Evolutionary conservation across 495 filamentous ascomycete species (phyloP).

Genomic region (Penicillium atrosanguineum): DNA sequence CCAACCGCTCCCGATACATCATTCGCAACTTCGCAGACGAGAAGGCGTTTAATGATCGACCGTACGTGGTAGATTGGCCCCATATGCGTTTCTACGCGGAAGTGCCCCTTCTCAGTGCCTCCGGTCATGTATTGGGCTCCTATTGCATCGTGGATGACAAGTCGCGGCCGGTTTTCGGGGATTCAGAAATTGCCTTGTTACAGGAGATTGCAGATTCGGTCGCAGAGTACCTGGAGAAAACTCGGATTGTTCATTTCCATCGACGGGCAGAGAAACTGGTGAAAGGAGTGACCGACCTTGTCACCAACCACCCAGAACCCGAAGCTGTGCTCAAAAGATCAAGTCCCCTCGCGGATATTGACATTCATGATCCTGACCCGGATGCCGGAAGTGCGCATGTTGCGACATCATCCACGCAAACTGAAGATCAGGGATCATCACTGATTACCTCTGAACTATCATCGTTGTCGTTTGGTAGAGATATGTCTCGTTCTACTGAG

Average conservation of each 20-base stretch:
- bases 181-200: constrained; percentile 12
- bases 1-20: constrained; percentile 33
- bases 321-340: too few species aligned
- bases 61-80: constrained; percentile 37
- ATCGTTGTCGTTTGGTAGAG: too few species aligned
- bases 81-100: constrained; percentile 57
- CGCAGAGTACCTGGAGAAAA: constrained; percentile 24
- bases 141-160: constrained; percentile 56
- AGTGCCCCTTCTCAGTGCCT: constrained; percentile 54
- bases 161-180: constrained; percentile 31
- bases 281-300: constrained; percentile 20
- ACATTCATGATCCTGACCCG: too few species aligned
- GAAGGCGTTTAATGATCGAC: constrained; percentile 35
- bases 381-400: too few species aligned
- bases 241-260: constrained; percentile 13
- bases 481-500: too few species aligned
- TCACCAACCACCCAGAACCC: neutral
- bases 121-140: constrained; percentile 59
- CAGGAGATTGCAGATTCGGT: constrained; percentile 15
- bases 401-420: too few species aligned
- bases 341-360: too few species aligned
- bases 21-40: constrained; percentile 47
- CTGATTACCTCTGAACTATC: too few species aligned
- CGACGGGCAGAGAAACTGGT: constrained; percentile 17
- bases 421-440: too few species aligned